Evolutionary conservation across 805 yeast species (phyloP), one percentile per base, ranked within the genome.

Genomic region (Ogataea dorogensis): DNA sequence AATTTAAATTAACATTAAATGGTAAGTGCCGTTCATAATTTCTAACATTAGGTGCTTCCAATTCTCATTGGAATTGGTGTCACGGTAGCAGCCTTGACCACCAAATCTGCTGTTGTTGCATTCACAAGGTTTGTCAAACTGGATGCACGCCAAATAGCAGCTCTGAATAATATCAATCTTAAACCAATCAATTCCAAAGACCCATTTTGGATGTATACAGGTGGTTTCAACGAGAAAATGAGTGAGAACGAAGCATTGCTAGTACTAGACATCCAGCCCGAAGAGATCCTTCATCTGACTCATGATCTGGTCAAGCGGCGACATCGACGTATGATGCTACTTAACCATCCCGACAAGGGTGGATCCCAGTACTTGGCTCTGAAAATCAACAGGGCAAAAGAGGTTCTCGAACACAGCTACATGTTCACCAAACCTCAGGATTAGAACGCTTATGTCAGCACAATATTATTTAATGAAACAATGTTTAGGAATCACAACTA

Each of bases 341-440:
- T 76, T 9, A 86, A 86, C 58, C 96, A 86, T 56, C 95, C 96
- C 1, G 96, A 86, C 59, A 77, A 82, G 50, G 95, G 95, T 3
- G 96, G 96, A 2, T 81, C 89, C 29, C 78, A 86, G 13, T 83
- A 72, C 47, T 51, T 86, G 44, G 93, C 95, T 17, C 79, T 86
- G 59, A 87, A 86, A 64, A 82, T 87, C 32, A 86, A 87, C 53
- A 86, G 81, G 57, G 96, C 96, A 21, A 88, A 84, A 58, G 89
- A 79, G 36, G 67, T 85, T 28, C 69, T 86, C 50, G 93, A 86
- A 49, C 77, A 79, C 60, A 73, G 87, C 44, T 63, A 63, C 43
- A 52, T 68, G 61, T 54, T 67, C 35, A 58, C 59, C 28, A 49
- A 43, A 18, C 46, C 38, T 23, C 29, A 38, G 18, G 38, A 43